Conservation (phyloP, 805 yeast genomes). For the Sugiyamaella smithiae region DNA sequence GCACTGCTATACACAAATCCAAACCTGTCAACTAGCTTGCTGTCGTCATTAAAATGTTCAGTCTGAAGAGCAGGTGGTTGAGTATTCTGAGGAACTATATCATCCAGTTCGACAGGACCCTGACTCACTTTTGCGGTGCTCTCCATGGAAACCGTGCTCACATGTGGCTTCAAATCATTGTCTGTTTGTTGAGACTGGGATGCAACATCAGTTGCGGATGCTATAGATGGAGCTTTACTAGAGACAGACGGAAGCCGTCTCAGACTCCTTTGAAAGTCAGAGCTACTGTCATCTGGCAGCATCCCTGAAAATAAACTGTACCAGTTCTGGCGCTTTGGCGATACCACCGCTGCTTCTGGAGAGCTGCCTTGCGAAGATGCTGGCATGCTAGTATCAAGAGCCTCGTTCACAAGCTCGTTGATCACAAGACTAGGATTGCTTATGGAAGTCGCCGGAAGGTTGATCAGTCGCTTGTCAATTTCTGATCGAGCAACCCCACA, state of each 20-base stretch:
- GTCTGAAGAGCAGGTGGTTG: conserved; percentile 36
- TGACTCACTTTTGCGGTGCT: not conserved
- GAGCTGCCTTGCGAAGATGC: not conserved
- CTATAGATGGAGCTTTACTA: not conserved
- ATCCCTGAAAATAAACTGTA: not conserved
- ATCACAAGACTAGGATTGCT: conserved; percentile 22
- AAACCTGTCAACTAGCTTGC: conserved; percentile 43
- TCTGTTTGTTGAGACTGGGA: too few species aligned
- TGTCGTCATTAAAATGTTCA: conserved; percentile 15
- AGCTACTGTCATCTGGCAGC: not conserved
- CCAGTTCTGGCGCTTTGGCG: conserved; percentile 3
- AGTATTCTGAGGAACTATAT: conserved; percentile 30
- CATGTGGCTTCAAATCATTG: not conserved
- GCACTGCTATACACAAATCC: conserved; percentile 45
- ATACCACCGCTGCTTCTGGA: not conserved
- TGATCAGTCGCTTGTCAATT: conserved; percentile 28
- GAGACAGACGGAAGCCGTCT: not conserved
- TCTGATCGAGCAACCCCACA: conserved; percentile 30
- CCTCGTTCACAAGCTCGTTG: conserved; percentile 26
- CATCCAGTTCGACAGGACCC: conserved; percentile 47
- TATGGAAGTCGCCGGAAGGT: conserved; percentile 21
- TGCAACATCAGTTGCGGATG: not conserved
- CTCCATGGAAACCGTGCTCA: not conserved
- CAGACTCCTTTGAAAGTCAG: not conserved
- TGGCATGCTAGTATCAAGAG: conserved; percentile 16